Evolutionary conservation across 1,139 yeast species (phyloP).

Genomic region (Scheffersomyces illinoinensis): DNA sequence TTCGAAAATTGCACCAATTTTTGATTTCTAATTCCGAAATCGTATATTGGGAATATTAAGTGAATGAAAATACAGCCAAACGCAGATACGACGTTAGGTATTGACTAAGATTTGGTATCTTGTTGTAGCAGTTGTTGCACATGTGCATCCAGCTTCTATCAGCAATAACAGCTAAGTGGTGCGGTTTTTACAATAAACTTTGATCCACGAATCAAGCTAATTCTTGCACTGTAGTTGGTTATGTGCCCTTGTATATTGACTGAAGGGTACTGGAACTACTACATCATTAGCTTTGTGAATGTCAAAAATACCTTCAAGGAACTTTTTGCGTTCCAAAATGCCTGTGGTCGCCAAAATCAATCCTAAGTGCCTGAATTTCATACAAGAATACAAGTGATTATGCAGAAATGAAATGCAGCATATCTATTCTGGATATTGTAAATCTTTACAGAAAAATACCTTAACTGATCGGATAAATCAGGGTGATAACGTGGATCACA

Average conservation of each 20-base stretch:
- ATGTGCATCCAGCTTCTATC: neutral
- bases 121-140: neutral
- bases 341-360: neutral
- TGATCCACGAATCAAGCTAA: neutral
- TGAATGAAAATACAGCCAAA: neutral
- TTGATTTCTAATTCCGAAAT: neutral
- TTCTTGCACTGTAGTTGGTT: neutral
- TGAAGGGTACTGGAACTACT: neutral
- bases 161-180: neutral
- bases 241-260: neutral
- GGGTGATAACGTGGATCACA: neutral
- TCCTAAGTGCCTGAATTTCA: neutral
- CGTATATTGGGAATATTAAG: neutral
- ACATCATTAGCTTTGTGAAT: neutral
- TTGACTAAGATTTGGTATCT: neutral
- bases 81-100: neutral
- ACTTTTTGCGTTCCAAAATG: neutral
- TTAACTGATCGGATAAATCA: neutral
- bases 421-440: neutral
- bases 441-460: neutral
- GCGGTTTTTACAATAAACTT: neutral
- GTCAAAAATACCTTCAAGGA: neutral
- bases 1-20: neutral
- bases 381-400: neutral
- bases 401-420: neutral